Percentiles rank a stretch among this genome's conserved stretches.
Conservation (phyloP, 2,329 filamentous ascomycete genomes). For the Penicillium brasilianum region DNA sequence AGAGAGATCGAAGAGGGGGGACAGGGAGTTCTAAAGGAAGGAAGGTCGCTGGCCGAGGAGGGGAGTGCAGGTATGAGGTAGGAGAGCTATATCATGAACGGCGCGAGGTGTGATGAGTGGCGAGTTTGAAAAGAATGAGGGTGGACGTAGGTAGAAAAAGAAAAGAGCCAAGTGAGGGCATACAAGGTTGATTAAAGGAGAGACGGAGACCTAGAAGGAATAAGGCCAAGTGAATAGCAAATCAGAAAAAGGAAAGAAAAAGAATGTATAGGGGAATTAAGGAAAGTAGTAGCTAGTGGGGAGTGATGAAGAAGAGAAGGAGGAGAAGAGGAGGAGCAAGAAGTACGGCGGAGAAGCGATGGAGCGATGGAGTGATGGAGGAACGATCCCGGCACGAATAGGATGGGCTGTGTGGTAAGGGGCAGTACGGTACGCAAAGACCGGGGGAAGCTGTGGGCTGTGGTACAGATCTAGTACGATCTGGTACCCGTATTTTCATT, state of each 20-base stretch:
- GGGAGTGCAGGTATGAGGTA: conserved; percentile 25
- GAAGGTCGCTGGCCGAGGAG: conserved; percentile 25
- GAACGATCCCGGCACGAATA: not conserved
- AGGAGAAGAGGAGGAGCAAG: not conserved
- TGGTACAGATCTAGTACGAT: conserved; percentile 6
- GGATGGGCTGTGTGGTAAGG: conserved; percentile 1
- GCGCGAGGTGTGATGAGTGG: conserved; percentile 10
- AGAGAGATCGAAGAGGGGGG: not conserved
- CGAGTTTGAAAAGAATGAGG: conserved; percentile 17
- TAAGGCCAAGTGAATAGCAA: conserved; percentile 25
- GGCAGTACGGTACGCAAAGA: conserved; percentile 18
- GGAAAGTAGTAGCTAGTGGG: conserved; percentile 16
- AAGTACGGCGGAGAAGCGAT: not conserved
- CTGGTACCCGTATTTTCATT: conserved; percentile 2
- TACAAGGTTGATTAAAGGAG: conserved; percentile 30
- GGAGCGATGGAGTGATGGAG: not conserved
- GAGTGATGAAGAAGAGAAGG: not conserved
- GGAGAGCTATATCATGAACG: conserved; percentile 26
- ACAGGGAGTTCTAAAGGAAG: conserved; percentile 1
- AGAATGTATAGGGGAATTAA: conserved; percentile 25
- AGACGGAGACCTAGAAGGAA: conserved; percentile 30
- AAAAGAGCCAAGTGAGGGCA: conserved; percentile 28
- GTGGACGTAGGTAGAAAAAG: conserved; percentile 24
- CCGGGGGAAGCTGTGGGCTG: conserved; percentile 7
- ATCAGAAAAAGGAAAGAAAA: conserved; percentile 24